Base-by-base conservation (phyloP, 257 asterid genomes). In the Rauvolfia tetraphylla region DNA sequence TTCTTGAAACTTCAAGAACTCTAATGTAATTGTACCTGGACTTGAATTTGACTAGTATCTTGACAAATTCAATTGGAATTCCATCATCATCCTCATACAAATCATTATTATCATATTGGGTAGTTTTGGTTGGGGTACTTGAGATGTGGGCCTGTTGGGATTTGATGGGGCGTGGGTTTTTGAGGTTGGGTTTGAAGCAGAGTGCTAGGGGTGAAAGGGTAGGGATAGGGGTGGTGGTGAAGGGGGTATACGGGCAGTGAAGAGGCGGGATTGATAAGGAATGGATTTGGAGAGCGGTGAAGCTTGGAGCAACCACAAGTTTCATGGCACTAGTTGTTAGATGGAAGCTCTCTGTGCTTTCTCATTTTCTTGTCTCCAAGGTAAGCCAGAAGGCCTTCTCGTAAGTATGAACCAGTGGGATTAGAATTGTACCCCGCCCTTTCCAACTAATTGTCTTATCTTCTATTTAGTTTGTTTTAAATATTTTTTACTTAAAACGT, bases 1-100 rank as follows among this genome's bases (percentile, higher is more conserved):
- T 87, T 74, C 98, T 44, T 7, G 98, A 90, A 73, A 94, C 90
- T 83, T 92, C 90, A 70, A 94, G 81, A 63, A 94, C 97, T 3
- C 97, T 87, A 25, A 94, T 94, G 86, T 89, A 89, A 70, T 94
- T 92, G 88, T 92, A 83, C 15, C 93, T 62, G 48, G 98, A 90
- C 70, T 92, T 90, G 92, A 90, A 94, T 82, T 90, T 92, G 56
- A 80, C 98, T 0, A 94, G 89, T 31, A 85, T 90, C 79, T 88
- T 92, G 34, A 94, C 97, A 82, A 86, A 85, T 58, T 90, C 89
- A 77, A 86, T 83, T 69, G 98, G 96, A 86, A 94, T 92, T 59
- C 97, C 95, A 75, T 68, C 78, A 46, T 82, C 93, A 22, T 83
- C 87, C 29, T 79, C 67, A 77, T 73, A 38, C 15, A 38, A 51